Evolutionary conservation across 2,329 filamentous ascomycete genomes (phyloP).

Genomic region (Zopfia rhizophila): DNA sequence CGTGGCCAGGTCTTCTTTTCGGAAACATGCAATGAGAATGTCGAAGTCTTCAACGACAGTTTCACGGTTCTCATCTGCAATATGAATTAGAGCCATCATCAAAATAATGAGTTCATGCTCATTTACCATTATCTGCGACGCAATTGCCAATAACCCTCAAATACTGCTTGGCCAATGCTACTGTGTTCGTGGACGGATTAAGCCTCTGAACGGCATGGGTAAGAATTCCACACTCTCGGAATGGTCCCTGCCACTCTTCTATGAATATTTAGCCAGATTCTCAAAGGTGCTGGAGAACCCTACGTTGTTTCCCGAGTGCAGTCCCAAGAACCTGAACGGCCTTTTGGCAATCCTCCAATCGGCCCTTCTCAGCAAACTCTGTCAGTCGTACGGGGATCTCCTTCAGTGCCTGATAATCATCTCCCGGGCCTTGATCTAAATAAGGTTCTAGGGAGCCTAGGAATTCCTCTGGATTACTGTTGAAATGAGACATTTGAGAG

Average conservation of each 20-base stretch:
- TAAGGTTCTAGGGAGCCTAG: conserved; percentile 28
- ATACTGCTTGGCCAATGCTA: conserved; percentile 42
- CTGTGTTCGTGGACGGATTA: conserved; percentile 27
- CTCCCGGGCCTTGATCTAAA: conserved; percentile 11
- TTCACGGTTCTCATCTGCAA: conserved; percentile 45
- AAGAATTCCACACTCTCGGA: conserved; percentile 41
- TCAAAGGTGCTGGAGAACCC: conserved; percentile 1
- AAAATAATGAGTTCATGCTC: neutral
- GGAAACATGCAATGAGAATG: conserved; percentile 38
- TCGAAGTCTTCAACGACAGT: conserved; percentile 35
- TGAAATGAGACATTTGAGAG: conserved; percentile 33
- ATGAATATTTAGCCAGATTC: conserved; percentile 34
- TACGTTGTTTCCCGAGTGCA: conserved; percentile 45
- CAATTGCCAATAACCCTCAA: conserved; percentile 51
- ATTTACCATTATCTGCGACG: conserved; percentile 49
- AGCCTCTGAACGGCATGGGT: conserved; percentile 37
- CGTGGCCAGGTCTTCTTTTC: conserved; percentile 31
- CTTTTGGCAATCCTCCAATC: conserved; percentile 25
- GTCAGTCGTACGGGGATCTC: conserved; percentile 28
- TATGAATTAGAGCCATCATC: conserved; percentile 26
- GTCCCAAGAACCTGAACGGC: conserved; percentile 42
- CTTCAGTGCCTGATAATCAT: conserved; percentile 3
- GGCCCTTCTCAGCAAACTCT: conserved; percentile 17
- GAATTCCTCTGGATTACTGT: conserved; percentile 27
- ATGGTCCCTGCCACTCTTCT: conserved; percentile 45